phyloP scores from a whole-genome alignment of 2,329 filamentous ascomycete species.

The Fusarium sp. region DNA sequence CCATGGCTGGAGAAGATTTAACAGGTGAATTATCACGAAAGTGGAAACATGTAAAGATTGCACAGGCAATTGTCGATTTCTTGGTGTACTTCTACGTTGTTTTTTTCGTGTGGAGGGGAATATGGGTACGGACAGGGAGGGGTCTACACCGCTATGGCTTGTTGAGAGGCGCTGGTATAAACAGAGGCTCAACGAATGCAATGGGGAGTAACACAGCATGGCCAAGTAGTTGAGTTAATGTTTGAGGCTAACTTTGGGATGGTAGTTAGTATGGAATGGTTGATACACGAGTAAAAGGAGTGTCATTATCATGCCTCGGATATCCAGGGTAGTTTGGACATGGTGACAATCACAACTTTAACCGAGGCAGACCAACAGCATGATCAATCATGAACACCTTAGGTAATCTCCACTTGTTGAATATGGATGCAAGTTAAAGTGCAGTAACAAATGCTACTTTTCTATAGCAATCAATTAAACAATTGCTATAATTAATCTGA shows the following conservation, averaged over 20 bases:
- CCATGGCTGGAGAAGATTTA: conserved; percentile 37
- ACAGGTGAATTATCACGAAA: conserved; percentile 5
- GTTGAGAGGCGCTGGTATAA: conserved; percentile 2
- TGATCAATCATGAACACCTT: no score
- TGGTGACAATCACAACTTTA: background rate
- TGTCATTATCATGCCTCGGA: conserved; percentile 3
- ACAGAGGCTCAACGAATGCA: background rate
- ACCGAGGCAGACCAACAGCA: background rate
- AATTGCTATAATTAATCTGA: conserved; percentile 1
- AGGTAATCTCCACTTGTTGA: no score
- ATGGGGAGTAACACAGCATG: background rate
- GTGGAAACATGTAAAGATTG: conserved; percentile 13
- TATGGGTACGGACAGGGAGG: conserved; percentile 8
- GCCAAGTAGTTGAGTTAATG: background rate
- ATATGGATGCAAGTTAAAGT: background rate
- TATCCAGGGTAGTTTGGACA: conserved; percentile 11
- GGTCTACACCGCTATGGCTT: conserved; percentile 10
- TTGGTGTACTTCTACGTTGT: background rate
- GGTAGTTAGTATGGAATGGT: background rate
- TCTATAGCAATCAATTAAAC: background rate
- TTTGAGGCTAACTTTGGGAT: background rate
- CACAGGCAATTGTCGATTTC: background rate
- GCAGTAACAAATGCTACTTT: background rate
- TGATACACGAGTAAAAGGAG: background rate
- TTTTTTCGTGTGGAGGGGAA: background rate